These are phyloP conservation scores for Colletotrichum australisinense DNA, from an alignment of 2,329 filamentous ascomycete species.

Conservation along the genomic window DNA sequence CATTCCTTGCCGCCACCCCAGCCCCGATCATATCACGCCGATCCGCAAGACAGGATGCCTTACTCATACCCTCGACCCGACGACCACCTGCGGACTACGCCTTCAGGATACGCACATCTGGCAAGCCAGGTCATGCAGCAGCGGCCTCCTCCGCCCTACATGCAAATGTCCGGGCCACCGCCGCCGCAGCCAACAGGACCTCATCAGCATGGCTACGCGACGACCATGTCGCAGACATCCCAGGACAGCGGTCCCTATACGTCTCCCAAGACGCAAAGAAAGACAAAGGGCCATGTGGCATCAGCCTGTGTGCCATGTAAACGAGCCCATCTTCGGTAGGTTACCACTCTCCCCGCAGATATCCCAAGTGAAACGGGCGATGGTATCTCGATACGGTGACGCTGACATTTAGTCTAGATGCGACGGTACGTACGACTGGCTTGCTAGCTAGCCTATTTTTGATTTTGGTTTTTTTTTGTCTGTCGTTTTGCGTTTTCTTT, in stretches of 20 bases:
- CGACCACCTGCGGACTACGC: slow-evolving; percentile 48
- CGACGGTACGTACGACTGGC: slow-evolving; percentile 66
- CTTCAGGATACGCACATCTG: slow-evolving; percentile 30
- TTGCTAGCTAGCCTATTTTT: slow-evolving; percentile 1
- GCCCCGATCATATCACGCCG: slow-evolving; percentile 51
- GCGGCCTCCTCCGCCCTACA: slow-evolving; percentile 34
- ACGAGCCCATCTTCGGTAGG: slow-evolving; percentile 79
- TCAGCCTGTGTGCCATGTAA: slow-evolving; percentile 90
- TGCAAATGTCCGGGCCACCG: slow-evolving; percentile 44
- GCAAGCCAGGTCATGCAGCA: slow-evolving; percentile 35
- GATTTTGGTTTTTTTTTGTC: slow-evolving; percentile 17
- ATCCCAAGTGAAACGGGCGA: background rate
- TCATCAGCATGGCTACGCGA: slow-evolving; percentile 45
- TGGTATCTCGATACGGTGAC: slow-evolving; percentile 20
- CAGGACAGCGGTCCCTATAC: slow-evolving; percentile 60
- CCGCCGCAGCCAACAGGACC: slow-evolving; percentile 39
- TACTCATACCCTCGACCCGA: slow-evolving; percentile 55
- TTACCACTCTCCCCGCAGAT: slow-evolving; percentile 5
- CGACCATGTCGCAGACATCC: slow-evolving; percentile 41
- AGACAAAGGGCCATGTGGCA: slow-evolving; percentile 84
- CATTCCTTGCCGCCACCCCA: slow-evolving; percentile 44
- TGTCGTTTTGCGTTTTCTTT: slow-evolving; percentile 18
- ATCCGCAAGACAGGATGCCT: slow-evolving; percentile 51
- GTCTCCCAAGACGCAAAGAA: slow-evolving; percentile 72
- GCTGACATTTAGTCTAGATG: slow-evolving; percentile 56